These are phyloP conservation scores for Phialophora expanda DNA, from an alignment of 2,329 filamentous ascomycete species.

Conservation along the genomic window DNA sequence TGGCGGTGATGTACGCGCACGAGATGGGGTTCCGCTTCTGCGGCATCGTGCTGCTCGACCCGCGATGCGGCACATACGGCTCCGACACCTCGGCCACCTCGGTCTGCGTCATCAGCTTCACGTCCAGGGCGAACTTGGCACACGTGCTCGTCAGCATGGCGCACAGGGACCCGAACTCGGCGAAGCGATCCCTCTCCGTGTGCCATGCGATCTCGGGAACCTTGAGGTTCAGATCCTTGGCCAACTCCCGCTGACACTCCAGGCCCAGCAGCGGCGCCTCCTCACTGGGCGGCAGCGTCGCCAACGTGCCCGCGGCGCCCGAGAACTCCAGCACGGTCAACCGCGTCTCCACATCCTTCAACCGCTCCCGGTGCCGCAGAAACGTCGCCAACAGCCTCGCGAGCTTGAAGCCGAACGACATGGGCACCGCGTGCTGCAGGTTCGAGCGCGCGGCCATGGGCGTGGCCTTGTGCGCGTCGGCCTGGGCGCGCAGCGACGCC, in stretches of 20 bases:
- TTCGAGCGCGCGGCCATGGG: slow-evolving; percentile 39
- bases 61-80: slow-evolving; percentile 61
- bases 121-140: slow-evolving; percentile 60
- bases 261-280: slow-evolving; percentile 32
- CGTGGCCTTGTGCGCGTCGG: slow-evolving; percentile 33
- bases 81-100: slow-evolving; percentile 62
- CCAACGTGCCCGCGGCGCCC: slow-evolving; percentile 38
- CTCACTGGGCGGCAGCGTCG: slow-evolving; percentile 32
- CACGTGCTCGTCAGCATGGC: slow-evolving; percentile 36
- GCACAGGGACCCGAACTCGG: slow-evolving; percentile 36
- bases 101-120: slow-evolving; percentile 64
- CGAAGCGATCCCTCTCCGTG: slow-evolving; percentile 38
- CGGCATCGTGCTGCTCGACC: slow-evolving; percentile 62
- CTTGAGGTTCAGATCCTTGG: slow-evolving; percentile 35
- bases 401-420: slow-evolving; percentile 38
- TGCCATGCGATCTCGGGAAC: slow-evolving; percentile 39
- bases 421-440: slow-evolving; percentile 39
- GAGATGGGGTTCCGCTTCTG: slow-evolving; percentile 66
- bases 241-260: slow-evolving; percentile 35
- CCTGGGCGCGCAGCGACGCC: slow-evolving; percentile 24
- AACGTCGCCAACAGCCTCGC: slow-evolving; percentile 37
- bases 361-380: slow-evolving; percentile 33
- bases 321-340: slow-evolving; percentile 38
- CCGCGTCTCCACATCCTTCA: slow-evolving; percentile 32
- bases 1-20: slow-evolving; percentile 61